Base-by-base conservation (phyloP, 176 grass and related monocot species). In the Pontederia crassipes region DNA sequence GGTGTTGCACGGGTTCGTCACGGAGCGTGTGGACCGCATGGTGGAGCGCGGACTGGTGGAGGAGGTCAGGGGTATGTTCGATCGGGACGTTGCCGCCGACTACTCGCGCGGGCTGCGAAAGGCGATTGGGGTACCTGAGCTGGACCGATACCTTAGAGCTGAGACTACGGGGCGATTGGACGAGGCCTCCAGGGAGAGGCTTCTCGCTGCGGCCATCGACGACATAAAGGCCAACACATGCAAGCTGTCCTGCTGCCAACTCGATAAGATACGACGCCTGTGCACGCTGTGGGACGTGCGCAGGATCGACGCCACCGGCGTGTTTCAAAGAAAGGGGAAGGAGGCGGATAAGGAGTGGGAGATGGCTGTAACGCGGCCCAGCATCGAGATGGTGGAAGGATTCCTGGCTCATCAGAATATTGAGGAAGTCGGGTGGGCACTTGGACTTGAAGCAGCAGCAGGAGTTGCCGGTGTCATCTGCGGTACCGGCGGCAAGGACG, bases 141-240 rank as follows among this genome's bases (percentile, higher is more conserved):
- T 98, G 69, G 88, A 98, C 57, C 66, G 75, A 0, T 98, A 92
- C 66, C 66, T 98, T 9, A 72, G 88, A 0, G 70, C 85, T 4
- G 53, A 79, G 72, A 73, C 68, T 16, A 8, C 4, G 9, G 55
- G 28, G 59, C 77, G 32, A 40, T 40, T 46, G 45, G 79, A 81
- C 4, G 60, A 75, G 8, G 74, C 77, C 16, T 75, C 65, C 13
- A 45, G 32, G 28, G 69, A n/a, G 12, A 58, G 48, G 28, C 67
- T 93, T 60, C 61, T 92, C 35, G 55, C 55, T 17, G 73, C 72
- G 14, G 85, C 94, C 59, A 57, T 98, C 28, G 64, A 79, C 17
- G 82, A 93, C 48, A 89, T 98, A 64, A 98, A 98, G 69, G 75
- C 7, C 3, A 98, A 98, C 69, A 98, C 94, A 6, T 79, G 72